These are phyloP conservation scores for Selaginella moellendorffii DNA, from an alignment of 75 land plant species.

Conservation along the genomic window DNA sequence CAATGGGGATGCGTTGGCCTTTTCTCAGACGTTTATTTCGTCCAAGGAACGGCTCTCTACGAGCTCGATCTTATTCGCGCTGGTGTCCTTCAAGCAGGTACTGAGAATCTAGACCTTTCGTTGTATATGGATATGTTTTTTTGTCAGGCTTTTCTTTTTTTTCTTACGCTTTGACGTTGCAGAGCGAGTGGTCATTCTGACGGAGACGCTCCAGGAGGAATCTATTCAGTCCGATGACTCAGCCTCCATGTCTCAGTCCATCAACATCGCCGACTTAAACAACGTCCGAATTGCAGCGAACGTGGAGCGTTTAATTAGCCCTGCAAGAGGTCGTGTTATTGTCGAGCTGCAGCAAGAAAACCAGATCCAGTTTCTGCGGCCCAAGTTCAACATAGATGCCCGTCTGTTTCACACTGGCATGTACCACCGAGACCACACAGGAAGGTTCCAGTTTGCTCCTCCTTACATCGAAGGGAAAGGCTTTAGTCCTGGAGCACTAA, in stretches of 20 bases:
- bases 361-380: constrained; percentile 29
- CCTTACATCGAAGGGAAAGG: constrained; percentile 36
- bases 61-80: constrained; percentile 35
- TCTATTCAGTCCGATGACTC: neutral
- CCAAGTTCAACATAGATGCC: constrained; percentile 21
- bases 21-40: constrained; percentile 29
- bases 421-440: constrained; percentile 24
- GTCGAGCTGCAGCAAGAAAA: constrained; percentile 36
- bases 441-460: constrained; percentile 31
- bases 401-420: constrained; percentile 14
- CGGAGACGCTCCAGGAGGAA: constrained; percentile 15
- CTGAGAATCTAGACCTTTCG: too few species aligned
- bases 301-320: constrained; percentile 28
- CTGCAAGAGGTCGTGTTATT: constrained; percentile 20
- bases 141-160: too few species aligned
- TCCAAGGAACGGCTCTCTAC: constrained; percentile 29
- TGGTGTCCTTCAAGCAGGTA: constrained; percentile 29
- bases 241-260: constrained; percentile 10
- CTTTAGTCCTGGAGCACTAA: constrained; percentile 24
- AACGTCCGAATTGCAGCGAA: constrained; percentile 34
- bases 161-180: too few species aligned
- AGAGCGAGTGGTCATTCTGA: constrained; percentile 33
- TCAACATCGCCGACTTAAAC: constrained; percentile 23
- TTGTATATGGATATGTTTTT: too few species aligned
- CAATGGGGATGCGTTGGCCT: constrained; percentile 43